Conservation (phyloP, 768 basidiomycete genomes). For the Daedaleopsis nitida region DNA sequence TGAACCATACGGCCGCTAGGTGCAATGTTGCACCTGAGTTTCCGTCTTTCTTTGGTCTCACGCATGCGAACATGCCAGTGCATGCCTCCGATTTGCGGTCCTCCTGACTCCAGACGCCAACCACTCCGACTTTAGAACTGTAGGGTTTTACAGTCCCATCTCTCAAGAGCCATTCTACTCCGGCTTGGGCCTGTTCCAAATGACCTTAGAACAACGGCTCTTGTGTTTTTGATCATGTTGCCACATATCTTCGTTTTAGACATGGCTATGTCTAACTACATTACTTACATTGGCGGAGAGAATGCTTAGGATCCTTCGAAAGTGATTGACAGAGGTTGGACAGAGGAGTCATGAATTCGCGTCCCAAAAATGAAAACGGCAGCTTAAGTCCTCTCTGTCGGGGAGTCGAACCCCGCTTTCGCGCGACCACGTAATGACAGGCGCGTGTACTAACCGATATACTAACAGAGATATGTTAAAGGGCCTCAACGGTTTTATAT, state of each 20-base stretch:
- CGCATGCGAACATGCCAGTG: conserved; percentile 49
- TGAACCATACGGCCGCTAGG: conserved; percentile 21
- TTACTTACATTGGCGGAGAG: no score
- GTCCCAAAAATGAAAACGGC: no score
- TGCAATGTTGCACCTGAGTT: conserved; percentile 40
- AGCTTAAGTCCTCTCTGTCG: conserved; percentile 26
- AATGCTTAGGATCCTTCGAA: no score
- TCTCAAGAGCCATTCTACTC: conserved; percentile 48
- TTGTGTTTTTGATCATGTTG: conserved; percentile 42
- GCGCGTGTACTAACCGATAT: conserved; percentile 23
- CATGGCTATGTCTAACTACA: no score
- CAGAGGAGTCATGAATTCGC: no score
- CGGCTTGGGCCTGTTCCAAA: conserved; percentile 47
- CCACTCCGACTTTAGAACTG: conserved; percentile 49
- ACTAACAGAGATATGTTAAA: conserved; percentile 23
- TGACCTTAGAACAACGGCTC: conserved; percentile 51
- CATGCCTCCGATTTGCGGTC: conserved; percentile 53
- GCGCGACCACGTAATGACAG: conserved; percentile 25
- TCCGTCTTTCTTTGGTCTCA: conserved; percentile 47
- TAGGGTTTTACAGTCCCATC: conserved; percentile 52
- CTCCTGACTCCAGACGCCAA: conserved; percentile 49
- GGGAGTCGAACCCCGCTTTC: conserved; percentile 40
- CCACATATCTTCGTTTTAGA: no score
- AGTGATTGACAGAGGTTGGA: no score
- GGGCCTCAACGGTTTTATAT: no score